These are phyloP conservation scores for Jamesozyma jinghongensis DNA, from an alignment of 805 yeast species.

Conservation along the genomic window DNA sequence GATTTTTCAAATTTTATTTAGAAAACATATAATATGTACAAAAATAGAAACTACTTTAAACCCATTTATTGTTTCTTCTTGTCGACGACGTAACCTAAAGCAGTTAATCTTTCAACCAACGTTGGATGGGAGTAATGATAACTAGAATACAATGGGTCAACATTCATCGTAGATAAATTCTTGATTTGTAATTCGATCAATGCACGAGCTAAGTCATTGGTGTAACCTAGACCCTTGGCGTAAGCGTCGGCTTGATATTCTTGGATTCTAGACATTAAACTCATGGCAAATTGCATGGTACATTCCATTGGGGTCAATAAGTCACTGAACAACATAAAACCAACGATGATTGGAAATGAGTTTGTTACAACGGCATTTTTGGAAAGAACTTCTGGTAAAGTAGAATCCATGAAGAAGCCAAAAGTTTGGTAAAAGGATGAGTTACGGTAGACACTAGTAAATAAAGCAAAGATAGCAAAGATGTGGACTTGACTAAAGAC, in stretches of 20 bases:
- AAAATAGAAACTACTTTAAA: no score
- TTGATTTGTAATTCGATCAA: constrained; percentile 69
- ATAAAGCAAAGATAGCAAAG: constrained; percentile 56
- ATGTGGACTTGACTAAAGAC: constrained; percentile 54
- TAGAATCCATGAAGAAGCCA: constrained; percentile 45
- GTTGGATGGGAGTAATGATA: constrained; percentile 91
- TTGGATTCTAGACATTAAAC: constrained; percentile 68
- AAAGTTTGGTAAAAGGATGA: constrained; percentile 66
- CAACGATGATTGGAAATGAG: constrained; percentile 67
- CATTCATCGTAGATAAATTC: constrained; percentile 78
- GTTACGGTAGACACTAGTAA: constrained; percentile 75
- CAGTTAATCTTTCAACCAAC: constrained; percentile 75
- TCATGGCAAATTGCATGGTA: constrained; percentile 53
- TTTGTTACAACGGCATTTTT: constrained; percentile 18
- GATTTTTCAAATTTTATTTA: no score
- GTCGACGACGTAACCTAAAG: constrained; percentile 43
- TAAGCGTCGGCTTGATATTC: constrained; percentile 92
- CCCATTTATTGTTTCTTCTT: constrained; percentile 21
- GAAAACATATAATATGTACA: no score
- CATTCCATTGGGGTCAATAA: constrained; percentile 71
- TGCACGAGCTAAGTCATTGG: constrained; percentile 57
- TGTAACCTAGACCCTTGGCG: constrained; percentile 68
- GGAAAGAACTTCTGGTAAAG: neutral
- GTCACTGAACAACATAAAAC: constrained; percentile 72
- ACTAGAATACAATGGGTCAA: constrained; percentile 82